These are phyloP conservation scores for Carex arenaria DNA, from an alignment of 202 grass and related monocot species.

Conservation along the genomic window DNA sequence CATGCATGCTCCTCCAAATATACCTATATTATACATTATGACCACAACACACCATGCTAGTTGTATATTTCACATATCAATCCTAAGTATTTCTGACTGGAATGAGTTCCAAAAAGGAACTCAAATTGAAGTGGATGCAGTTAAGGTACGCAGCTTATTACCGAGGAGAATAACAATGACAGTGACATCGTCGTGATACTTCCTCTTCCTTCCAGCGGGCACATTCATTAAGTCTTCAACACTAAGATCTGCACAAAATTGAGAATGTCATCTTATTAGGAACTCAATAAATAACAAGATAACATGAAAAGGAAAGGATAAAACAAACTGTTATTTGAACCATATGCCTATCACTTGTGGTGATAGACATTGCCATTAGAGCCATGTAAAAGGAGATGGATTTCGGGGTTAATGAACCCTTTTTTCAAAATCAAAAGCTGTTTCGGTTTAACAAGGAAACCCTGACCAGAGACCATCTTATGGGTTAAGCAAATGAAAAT, in stretches of 20 bases:
- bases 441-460: background rate
- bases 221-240: slow-evolving; percentile 60
- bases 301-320: background rate
- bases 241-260: slow-evolving; percentile 51
- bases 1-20: background rate
- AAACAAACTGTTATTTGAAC: background rate
- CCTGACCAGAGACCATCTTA: background rate
- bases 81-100: background rate
- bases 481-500: background rate
- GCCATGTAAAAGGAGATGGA: background rate
- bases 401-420: background rate
- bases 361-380: background rate
- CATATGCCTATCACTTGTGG: background rate
- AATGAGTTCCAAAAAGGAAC: background rate
- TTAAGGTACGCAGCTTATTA: slow-evolving; percentile 54
- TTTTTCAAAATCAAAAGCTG: background rate
- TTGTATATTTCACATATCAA: background rate
- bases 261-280: background rate
- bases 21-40: background rate
- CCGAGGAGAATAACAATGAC: slow-evolving; percentile 70
- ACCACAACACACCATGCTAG: background rate
- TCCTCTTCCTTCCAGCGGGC: slow-evolving; percentile 79
- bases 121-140: slow-evolving; percentile 56
- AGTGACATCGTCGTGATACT: slow-evolving; percentile 84
- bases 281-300: background rate